Conservation (phyloP, 352 stramenopile genomes). For the Globisporangium orthogonon region DNA sequence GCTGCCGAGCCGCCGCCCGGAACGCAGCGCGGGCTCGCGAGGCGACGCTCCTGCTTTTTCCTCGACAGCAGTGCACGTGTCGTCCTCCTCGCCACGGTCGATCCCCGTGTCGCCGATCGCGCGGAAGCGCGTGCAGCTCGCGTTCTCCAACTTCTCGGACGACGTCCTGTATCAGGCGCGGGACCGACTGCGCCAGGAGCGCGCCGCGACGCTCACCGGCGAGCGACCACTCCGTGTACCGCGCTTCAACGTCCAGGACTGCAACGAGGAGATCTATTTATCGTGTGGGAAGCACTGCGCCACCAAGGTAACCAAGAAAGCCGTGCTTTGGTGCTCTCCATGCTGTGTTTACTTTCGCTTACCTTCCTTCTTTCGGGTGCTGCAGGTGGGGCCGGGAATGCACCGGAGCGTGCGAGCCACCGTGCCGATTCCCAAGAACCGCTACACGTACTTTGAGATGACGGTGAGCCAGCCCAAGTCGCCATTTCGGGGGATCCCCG, state of each 20-base stretch:
- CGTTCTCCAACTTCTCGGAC: conserved; percentile 80
- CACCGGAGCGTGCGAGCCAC: conserved; percentile 72
- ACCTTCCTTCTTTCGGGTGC: neutral
- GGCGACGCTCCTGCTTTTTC: neutral
- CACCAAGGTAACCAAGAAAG: conserved; percentile 45
- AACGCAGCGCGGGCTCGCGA: neutral
- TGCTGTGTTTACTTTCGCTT: neutral
- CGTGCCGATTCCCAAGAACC: conserved; percentile 51
- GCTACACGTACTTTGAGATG: conserved; percentile 88
- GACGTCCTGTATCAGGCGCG: conserved; percentile 80
- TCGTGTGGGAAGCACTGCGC: conserved; percentile 78
- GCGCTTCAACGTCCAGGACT: conserved; percentile 75
- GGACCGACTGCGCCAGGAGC: conserved; percentile 69
- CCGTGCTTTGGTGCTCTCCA: neutral
- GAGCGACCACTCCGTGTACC: conserved; percentile 49
- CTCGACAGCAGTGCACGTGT: conserved; percentile 12
- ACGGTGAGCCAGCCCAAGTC: conserved; percentile 44
- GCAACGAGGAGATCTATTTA: conserved; percentile 82
- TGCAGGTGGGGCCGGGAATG: conserved; percentile 48
- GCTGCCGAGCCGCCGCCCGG: neutral
- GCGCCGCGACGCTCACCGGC: conserved; percentile 60
- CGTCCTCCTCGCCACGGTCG: conserved; percentile 66
- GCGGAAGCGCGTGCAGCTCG: conserved; percentile 62
- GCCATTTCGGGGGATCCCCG: conserved; percentile 14
- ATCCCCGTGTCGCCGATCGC: conserved; percentile 76